Evolutionary conservation across 495 filamentous ascomycete genomes (phyloP).

Genomic region (Penicillium chermesinum): DNA sequence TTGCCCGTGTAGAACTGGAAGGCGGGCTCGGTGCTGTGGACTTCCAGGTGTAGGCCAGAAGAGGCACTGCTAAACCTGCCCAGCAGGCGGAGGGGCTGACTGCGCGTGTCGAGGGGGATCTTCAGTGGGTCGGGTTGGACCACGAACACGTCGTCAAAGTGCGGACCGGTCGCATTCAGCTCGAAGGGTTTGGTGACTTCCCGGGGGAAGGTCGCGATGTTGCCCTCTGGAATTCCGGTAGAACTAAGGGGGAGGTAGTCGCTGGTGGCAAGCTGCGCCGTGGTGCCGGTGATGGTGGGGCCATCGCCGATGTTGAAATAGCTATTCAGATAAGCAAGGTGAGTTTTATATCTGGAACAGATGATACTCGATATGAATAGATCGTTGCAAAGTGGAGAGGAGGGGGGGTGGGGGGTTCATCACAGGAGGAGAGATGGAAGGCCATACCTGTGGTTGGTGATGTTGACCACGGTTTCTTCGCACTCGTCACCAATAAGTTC

Average conservation of each 20-base stretch:
- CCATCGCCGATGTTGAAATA: constrained; percentile 82
- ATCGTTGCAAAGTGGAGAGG: too few species aligned
- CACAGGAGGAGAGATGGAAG: constrained; percentile 10
- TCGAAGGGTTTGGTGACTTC: constrained; percentile 57
- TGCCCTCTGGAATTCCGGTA: constrained; percentile 57
- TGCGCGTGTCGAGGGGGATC: constrained; percentile 74
- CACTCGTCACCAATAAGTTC: constrained; percentile 69
- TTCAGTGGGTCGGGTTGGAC: constrained; percentile 55
- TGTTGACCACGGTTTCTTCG: constrained; percentile 80
- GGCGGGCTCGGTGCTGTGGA: constrained; percentile 84
- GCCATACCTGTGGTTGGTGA: constrained; percentile 96
- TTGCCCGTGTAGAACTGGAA: constrained; percentile 96
- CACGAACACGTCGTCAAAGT: constrained; percentile 89
- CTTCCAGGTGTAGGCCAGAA: constrained; percentile 72
- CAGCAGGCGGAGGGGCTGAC: constrained; percentile 54
- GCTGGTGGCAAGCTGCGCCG: constrained; percentile 63
- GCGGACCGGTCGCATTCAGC: constrained; percentile 59
- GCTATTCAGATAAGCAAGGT: constrained; percentile 37
- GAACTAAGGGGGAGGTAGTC: constrained; percentile 70
- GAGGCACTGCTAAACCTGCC: constrained; percentile 65
- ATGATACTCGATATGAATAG: too few species aligned
- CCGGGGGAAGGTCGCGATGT: constrained; percentile 47
- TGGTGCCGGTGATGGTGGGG: constrained; percentile 69
- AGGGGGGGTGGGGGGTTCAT: too few species aligned
- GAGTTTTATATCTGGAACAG: not conserved